Evolutionary conservation across 192 early-diverging fungal genomes (phyloP).

Genomic region (Allomyces macrogynus): DNA sequence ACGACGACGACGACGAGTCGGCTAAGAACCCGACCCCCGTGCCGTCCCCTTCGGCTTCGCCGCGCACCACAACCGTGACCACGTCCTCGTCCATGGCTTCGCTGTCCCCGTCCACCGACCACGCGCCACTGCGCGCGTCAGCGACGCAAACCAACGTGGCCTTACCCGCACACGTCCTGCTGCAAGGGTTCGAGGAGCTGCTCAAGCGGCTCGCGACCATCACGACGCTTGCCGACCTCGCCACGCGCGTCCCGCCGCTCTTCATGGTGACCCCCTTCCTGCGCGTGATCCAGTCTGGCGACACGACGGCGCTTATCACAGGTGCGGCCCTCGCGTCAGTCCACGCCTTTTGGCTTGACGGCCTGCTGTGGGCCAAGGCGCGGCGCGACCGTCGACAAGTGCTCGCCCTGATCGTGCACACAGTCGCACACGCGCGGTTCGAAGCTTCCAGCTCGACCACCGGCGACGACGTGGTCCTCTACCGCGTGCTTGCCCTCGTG

Average conservation of each 20-base stretch:
- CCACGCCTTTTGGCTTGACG: constrained; percentile 73
- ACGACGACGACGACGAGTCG: background rate
- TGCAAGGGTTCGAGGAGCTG: background rate
- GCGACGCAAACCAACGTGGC: background rate
- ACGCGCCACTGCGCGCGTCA: background rate
- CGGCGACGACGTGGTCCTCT: constrained; percentile 73
- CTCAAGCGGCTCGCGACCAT: background rate
- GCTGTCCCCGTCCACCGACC: background rate
- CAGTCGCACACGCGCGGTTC: constrained; percentile 90
- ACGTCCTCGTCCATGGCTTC: background rate
- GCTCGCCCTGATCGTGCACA: constrained; percentile 51
- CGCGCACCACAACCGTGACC: background rate
- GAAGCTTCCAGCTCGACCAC: constrained; percentile 81
- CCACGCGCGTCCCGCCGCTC: background rate
- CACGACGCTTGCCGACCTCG: background rate
- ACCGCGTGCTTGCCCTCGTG: constrained; percentile 68
- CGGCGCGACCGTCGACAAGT: constrained; percentile 13
- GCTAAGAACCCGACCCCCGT: background rate
- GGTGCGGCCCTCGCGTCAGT: constrained; percentile 72
- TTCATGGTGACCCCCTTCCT: constrained; percentile 72
- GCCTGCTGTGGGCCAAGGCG: constrained; percentile 26
- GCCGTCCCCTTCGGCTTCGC: background rate
- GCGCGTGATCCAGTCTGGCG: constrained; percentile 73
- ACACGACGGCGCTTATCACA: constrained; percentile 88
- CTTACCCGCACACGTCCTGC: background rate